Evolutionary conservation across 2,329 filamentous ascomycete species (phyloP).

Genomic region (Trichoderma lentiforme): DNA sequence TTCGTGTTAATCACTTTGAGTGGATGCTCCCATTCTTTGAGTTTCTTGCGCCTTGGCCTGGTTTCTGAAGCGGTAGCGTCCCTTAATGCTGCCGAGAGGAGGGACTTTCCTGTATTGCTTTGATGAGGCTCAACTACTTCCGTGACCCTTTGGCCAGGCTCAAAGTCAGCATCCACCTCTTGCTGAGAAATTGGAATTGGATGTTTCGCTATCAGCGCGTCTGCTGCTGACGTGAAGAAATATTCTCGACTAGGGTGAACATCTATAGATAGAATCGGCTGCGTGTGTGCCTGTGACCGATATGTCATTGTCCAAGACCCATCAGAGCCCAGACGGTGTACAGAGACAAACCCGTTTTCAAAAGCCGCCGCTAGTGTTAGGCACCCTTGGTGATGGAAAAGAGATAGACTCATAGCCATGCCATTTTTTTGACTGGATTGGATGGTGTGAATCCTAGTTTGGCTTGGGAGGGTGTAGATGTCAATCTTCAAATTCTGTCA

Average conservation of each 20-base stretch:
- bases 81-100: constrained; percentile 27
- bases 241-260: constrained; percentile 48
- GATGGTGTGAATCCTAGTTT: constrained; percentile 62
- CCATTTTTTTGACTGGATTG: constrained; percentile 54
- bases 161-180: constrained; percentile 24
- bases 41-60: constrained; percentile 15
- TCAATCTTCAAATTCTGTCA: constrained; percentile 56
- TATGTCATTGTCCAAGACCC: constrained; percentile 56
- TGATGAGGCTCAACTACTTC: constrained; percentile 25
- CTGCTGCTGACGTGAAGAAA: constrained; percentile 79
- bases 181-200: constrained; percentile 49
- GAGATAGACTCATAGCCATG: constrained; percentile 83
- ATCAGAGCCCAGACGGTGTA: constrained; percentile 51
- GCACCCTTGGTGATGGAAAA: constrained; percentile 50
- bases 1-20: constrained; percentile 69
- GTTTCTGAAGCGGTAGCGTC: not conserved
- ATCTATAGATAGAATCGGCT: constrained; percentile 76
- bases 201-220: constrained; percentile 75
- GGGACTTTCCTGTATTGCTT: constrained; percentile 19
- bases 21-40: constrained; percentile 43
- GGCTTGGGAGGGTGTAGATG: constrained; percentile 76
- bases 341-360: constrained; percentile 75
- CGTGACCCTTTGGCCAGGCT: constrained; percentile 25
- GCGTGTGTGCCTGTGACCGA: constrained; percentile 64
- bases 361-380: constrained; percentile 73